Percentiles rank a stretch among this genome's conserved stretches.
phyloP scores from a whole-genome alignment of 176 grass and related monocot genomes.

The Tuctoria greenei region DNA sequence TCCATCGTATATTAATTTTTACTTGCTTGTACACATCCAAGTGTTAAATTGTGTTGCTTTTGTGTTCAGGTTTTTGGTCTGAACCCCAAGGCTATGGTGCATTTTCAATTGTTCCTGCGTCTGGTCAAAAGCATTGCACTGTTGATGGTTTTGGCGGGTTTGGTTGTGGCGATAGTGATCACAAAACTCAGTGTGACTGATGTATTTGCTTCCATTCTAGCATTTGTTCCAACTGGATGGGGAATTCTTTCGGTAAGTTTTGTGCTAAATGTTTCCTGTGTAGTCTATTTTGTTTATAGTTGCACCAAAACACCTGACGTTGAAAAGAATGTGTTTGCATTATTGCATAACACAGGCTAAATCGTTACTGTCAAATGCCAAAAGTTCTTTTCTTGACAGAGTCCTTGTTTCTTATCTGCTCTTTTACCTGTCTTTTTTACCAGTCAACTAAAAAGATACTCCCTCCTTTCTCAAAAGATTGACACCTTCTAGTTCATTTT shows the following conservation, averaged over 20 bases:
- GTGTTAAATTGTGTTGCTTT: constrained; percentile 3
- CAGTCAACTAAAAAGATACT: background rate
- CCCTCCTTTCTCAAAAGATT: no score
- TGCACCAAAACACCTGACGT: background rate
- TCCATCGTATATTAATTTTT: constrained; percentile 15
- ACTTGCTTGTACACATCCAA: background rate
- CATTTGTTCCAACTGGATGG: constrained; percentile 84
- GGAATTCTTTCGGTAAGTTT: constrained; percentile 81
- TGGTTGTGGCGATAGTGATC: constrained; percentile 56
- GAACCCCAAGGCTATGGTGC: constrained; percentile 87
- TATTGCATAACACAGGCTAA: background rate
- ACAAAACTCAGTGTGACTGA: constrained; percentile 45
- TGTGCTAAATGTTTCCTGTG: background rate
- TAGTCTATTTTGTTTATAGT: background rate
- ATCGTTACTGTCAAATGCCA: background rate
- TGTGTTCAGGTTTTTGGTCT: constrained; percentile 73
- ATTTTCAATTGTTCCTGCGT: constrained; percentile 82
- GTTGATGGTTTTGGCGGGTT: constrained; percentile 69
- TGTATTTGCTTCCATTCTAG: constrained; percentile 65
- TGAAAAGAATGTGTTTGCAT: background rate
- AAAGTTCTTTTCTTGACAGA: background rate
- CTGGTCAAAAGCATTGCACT: constrained; percentile 74
- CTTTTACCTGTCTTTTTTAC: background rate
- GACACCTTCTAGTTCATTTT: no score
- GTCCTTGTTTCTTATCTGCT: background rate